Conservation (phyloP, 768 basidiomycete genomes). For the Cystoderma amianthinum region DNA sequence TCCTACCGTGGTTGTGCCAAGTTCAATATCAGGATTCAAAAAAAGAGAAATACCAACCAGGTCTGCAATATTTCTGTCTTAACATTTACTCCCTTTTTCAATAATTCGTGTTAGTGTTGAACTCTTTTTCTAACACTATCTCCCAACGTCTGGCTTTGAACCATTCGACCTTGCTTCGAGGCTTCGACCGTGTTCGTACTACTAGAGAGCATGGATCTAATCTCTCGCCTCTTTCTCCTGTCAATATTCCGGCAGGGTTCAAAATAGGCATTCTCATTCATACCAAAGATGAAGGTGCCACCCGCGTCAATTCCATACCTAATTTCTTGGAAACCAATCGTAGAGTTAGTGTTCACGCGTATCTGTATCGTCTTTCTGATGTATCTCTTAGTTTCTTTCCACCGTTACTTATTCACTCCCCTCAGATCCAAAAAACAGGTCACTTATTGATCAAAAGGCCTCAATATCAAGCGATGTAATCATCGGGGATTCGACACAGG, state of each 20-base stretch:
- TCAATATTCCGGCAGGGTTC: constrained; percentile 31
- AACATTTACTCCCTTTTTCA: constrained; percentile 3
- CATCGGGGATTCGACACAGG: constrained; percentile 75
- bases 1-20: constrained; percentile 90
- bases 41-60: constrained; percentile 48
- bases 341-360: constrained; percentile 39
- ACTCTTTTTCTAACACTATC: constrained; percentile 31
- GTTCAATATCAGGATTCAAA: constrained; percentile 67
- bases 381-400: constrained; percentile 37
- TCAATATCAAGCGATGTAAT: constrained; percentile 81
- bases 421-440: constrained; percentile 52
- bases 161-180: constrained; percentile 48
- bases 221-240: background rate
- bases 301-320: constrained; percentile 71
- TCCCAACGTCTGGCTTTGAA: constrained; percentile 45
- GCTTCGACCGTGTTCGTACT: too few species aligned
- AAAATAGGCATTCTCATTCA: constrained; percentile 64
- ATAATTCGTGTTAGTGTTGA: constrained; percentile 30
- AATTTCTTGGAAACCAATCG: constrained; percentile 78
- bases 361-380: constrained; percentile 1
- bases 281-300: constrained; percentile 45
- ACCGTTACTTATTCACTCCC: constrained; percentile 47
- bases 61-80: constrained; percentile 24
- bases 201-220: background rate
- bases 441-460: constrained; percentile 72